A percentile compares a stretch with the other conserved stretches of the same genome.
phyloP scores from a whole-genome alignment of 176 grass and related monocot species.

The Triticum aestivum region IWGSC_CS_RefSeq_v2.1 NC_057795.1:650479729-650480228 shows the following conservation, averaged over 20 bases:
- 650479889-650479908: constrained; percentile 91
- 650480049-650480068: constrained; percentile 6
- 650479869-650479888: neutral
- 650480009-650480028: constrained; percentile 14
- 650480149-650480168: constrained; percentile 93
- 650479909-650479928: constrained; percentile 90
- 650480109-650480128: constrained; percentile 19
- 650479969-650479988: constrained; percentile 63
- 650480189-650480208: constrained; percentile 95
- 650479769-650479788: neutral
- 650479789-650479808: neutral
- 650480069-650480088: neutral
- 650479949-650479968: constrained; percentile 75
- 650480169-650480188: constrained; percentile 76
- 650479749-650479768: neutral
- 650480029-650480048: neutral
- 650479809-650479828: constrained; percentile 8
- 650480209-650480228: constrained; percentile 99
- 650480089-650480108: neutral
- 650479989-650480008: constrained; percentile 23
- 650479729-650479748: neutral
- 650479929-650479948: constrained; percentile 92
- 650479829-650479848: neutral
- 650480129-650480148: constrained; percentile 19
- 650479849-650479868: neutral